These are phyloP conservation scores for Gossypium armourianum DNA, from an alignment of 441 rosid genomes.

Conservation along the genomic window DNA sequence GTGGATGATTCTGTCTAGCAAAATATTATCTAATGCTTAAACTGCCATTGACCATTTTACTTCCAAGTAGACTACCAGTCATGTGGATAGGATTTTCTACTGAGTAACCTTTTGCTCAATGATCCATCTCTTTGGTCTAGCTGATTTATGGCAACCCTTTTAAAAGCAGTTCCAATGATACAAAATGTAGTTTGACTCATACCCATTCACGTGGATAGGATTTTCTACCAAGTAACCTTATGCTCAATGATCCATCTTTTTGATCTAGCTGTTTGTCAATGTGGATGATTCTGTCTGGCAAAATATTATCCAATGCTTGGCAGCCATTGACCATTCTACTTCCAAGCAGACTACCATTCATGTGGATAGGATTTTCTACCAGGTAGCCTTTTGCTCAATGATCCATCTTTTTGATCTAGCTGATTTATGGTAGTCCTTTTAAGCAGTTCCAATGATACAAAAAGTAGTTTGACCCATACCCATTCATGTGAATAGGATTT, in stretches of 20 bases:
- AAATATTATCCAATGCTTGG: neutral
- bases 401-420: neutral
- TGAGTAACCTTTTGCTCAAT: neutral
- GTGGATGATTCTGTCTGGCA: neutral
- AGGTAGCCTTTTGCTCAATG: neutral
- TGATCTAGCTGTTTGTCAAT: neutral
- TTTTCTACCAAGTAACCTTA: neutral
- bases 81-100: neutral
- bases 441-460: neutral
- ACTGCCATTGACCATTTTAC: neutral
- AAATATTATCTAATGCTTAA: neutral
- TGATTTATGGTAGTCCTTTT: neutral
- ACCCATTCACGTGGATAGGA: neutral
- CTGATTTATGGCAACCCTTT: neutral
- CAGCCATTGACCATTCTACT: neutral
- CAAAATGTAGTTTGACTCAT: neutral
- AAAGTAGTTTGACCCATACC: neutral
- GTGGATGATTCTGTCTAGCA: neutral
- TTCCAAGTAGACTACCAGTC: neutral
- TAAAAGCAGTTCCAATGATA: neutral
- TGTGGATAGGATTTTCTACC: neutral
- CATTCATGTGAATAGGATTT: neutral
- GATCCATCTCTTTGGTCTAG: neutral
- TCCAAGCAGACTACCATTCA: neutral
- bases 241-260: neutral